These are phyloP conservation scores for Reticulascus tulasneorum DNA, from an alignment of 2,329 filamentous ascomycete genomes.

Conservation along the genomic window DNA sequence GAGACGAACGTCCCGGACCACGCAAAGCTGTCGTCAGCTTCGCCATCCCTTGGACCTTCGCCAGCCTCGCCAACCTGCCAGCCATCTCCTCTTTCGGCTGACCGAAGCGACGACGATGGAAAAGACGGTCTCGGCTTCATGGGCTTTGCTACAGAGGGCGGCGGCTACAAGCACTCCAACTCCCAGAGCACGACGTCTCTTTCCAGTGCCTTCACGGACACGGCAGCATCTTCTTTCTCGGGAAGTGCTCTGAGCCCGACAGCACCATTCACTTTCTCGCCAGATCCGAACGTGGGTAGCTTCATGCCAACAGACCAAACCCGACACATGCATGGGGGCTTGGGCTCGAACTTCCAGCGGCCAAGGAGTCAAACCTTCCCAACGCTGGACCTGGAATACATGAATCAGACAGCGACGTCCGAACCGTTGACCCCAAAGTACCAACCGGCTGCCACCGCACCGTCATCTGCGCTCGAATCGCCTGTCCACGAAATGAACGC, in stretches of 20 bases:
- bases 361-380: slow-evolving; percentile 89
- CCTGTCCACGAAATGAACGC: slow-evolving; percentile 42
- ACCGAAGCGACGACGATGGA: slow-evolving; percentile 65
- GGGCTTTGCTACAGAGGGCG: slow-evolving; percentile 51
- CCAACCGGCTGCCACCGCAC: slow-evolving; percentile 40
- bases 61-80: slow-evolving; percentile 68
- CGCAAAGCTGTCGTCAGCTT: slow-evolving; percentile 51
- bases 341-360: slow-evolving; percentile 57
- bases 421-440: slow-evolving; percentile 50
- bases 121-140: slow-evolving; percentile 57
- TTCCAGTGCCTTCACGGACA: slow-evolving; percentile 63
- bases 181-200: slow-evolving; percentile 65
- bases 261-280: slow-evolving; percentile 70
- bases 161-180: slow-evolving; percentile 56
- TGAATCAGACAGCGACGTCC: slow-evolving; percentile 37
- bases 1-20: slow-evolving; percentile 70
- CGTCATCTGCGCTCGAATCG: slow-evolving; percentile 50
- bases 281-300: slow-evolving; percentile 64
- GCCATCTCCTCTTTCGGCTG: slow-evolving; percentile 64
- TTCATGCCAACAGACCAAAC: slow-evolving; percentile 47
- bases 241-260: slow-evolving; percentile 69
- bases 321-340: slow-evolving; percentile 29
- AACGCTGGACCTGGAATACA: slow-evolving; percentile 59
- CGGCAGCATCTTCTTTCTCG: slow-evolving; percentile 63
- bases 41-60: slow-evolving; percentile 57